phyloP scores from a whole-genome alignment of 2,329 filamentous ascomycete genomes.

The Cladosporium sp. region DNA sequence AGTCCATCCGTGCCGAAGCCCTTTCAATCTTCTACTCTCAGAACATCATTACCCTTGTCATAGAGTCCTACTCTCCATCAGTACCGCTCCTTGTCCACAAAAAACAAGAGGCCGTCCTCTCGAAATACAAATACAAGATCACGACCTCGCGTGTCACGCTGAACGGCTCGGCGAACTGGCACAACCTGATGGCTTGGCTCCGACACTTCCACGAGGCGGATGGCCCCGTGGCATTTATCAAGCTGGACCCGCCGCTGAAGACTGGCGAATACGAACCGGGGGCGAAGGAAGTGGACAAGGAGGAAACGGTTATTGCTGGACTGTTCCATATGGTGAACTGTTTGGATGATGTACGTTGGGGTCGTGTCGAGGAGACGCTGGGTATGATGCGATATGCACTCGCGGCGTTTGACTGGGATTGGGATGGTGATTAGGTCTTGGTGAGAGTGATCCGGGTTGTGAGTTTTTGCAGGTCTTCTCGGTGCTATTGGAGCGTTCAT shows the following conservation, averaged over 20 bases:
- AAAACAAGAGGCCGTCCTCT: not conserved
- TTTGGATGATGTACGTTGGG: not conserved
- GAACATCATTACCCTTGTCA: not conserved
- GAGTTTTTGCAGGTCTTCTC: not conserved
- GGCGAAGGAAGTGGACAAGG: not conserved
- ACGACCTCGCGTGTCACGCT: not conserved
- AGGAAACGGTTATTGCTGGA: not conserved
- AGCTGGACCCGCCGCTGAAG: not conserved
- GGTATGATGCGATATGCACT: not conserved
- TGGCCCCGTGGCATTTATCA: not conserved
- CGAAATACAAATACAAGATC: not conserved
- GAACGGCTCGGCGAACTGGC: not conserved
- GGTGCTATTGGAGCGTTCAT: not conserved
- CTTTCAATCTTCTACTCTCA: slow-evolving; percentile 4
- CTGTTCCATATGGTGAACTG: not conserved
- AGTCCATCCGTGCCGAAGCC: not conserved
- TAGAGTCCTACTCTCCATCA: not conserved
- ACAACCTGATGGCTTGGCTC: not conserved
- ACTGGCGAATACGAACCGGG: not conserved
- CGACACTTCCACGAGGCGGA: not conserved
- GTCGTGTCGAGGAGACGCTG: not conserved
- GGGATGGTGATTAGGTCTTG: not conserved
- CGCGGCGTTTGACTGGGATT: not conserved
- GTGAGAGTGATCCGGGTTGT: not conserved
- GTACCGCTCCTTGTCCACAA: not conserved